Evolutionary conservation across 129 eudicot genomes (phyloP).

Genomic region (Logfia minima): DNA sequence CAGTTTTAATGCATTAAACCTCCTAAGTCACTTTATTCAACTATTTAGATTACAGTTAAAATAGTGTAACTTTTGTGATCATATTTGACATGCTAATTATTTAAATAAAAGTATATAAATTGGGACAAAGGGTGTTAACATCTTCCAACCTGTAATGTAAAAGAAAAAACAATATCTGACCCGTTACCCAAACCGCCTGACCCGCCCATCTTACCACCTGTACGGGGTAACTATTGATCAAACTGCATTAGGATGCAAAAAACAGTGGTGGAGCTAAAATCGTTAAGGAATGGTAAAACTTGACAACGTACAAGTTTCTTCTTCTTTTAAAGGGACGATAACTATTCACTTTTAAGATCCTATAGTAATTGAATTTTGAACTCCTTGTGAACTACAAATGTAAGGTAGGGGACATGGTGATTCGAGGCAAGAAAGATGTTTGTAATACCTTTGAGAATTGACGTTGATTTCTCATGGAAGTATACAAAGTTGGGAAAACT

Average conservation of each 20-base stretch:
- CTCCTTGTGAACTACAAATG: neutral
- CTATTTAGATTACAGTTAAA: neutral
- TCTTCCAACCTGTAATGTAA: neutral
- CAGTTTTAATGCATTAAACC: neutral
- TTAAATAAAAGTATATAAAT: too few relatives aligned
- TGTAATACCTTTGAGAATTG: slow-evolving; percentile 73
- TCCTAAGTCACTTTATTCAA: neutral
- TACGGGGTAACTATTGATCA: neutral
- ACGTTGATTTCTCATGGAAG: slow-evolving; percentile 66
- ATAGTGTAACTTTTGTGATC: neutral
- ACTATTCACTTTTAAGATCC: too few relatives aligned
- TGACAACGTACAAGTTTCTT: neutral
- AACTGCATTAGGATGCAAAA: neutral
- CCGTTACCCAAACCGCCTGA: neutral
- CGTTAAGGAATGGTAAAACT: neutral
- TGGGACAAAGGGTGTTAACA: neutral
- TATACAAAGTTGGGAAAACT: slow-evolving; percentile 86
- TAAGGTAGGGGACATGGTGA: neutral
- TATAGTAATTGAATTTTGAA: neutral
- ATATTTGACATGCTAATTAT: neutral
- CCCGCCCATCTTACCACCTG: neutral
- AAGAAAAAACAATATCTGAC: neutral
- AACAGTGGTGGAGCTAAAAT: neutral
- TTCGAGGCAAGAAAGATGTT: neutral
- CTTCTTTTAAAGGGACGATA: neutral